Evolutionary conservation across 2,329 filamentous ascomycete genomes (phyloP).

Genomic region (Sarocladiaceae sp.): DNA sequence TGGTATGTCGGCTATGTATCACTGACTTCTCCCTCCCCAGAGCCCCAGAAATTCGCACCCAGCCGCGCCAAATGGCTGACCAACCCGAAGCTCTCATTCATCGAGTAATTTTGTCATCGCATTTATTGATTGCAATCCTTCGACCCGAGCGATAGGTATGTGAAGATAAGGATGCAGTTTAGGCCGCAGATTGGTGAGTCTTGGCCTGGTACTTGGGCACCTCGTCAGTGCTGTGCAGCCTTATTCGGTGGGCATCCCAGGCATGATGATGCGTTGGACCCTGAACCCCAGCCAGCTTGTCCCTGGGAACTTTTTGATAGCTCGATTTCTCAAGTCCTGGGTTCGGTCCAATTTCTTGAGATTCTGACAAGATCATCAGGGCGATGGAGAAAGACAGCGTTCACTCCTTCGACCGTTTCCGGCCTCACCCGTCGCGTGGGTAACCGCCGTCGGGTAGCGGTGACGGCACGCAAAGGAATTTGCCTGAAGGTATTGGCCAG

Average conservation of each 20-base stretch:
- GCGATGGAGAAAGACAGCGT: too few relatives aligned
- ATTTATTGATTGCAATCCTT: constrained; percentile 3
- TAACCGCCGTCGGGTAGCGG: too few relatives aligned
- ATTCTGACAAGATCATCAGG: neutral
- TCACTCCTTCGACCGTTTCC: constrained; percentile 1
- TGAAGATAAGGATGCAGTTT: constrained; percentile 5
- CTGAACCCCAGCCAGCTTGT: constrained; percentile 1
- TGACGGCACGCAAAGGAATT: too few relatives aligned
- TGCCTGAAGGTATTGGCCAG: too few relatives aligned
- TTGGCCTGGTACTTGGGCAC: neutral
- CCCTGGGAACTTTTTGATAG: neutral
- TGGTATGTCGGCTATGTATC: neutral
- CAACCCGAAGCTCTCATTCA: constrained; percentile 8
- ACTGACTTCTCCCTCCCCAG: neutral
- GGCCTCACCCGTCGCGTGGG: neutral
- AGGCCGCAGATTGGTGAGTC: neutral
- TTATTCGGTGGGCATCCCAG: constrained; percentile 1
- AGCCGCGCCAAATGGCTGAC: neutral
- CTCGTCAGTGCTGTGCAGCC: constrained; percentile 3
- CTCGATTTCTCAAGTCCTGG: neutral
- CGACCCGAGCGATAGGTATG: constrained; percentile 4
- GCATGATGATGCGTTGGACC: constrained; percentile 6
- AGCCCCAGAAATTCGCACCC: neutral
- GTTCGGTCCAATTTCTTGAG: neutral
- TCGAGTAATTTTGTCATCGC: constrained; percentile 5